Evolutionary conservation across 2,329 filamentous ascomycete species (phyloP), one percentile per base, ranked within the genome.

Genomic region (Aspergillus sp.): DNA sequence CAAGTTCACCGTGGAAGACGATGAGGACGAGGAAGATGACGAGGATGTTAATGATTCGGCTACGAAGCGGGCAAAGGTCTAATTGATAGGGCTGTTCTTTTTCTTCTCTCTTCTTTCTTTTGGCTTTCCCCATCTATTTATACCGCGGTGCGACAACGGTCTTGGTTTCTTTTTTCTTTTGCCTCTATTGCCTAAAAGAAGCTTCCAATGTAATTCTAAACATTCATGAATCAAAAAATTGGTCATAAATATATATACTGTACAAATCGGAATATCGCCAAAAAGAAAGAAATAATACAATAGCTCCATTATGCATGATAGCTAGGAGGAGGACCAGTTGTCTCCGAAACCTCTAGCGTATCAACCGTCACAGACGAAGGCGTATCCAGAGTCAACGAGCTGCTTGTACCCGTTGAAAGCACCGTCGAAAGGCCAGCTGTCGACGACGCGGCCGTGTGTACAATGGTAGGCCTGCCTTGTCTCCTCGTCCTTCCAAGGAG

Each of bases 41-140:
- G 59, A 54, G 16, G 62, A 62, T 18, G 58, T 57, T 6, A 63
- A 67, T n/a, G 36, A 56, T 22, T 52, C 39, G 16, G 58, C 62
- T 14, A 51, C 68, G 29, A 77, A 77, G 63, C 71, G 73, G 20
- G 63, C 71, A 22, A 77, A 73, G 66, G 65, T 67, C 31, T 75
- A 69, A 52, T n/a, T 51, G 16, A 24, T 14, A 42, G 16, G 31
- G 24, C n/a, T 54, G 20, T 55, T 36, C 1, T 14, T 14, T 22
- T 7, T 20, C 45, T 4, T 46, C 12, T 20, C 9, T 47, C 18
- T 12, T 24, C 18, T 12, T 47, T 22, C 12, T 14, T 2, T 47
- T 47, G 14, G 12, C 22, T 10, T 22, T 47, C 16, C 42, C 9
- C 6, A 47, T 22, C 7, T 47, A 9, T 47, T 22, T 14, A 47